Percentiles rank a stretch among this genome's conserved stretches.
Evolutionary conservation across 2,329 filamentous ascomycete genomes (phyloP).

Genomic region (Penicillium sp.): DNA sequence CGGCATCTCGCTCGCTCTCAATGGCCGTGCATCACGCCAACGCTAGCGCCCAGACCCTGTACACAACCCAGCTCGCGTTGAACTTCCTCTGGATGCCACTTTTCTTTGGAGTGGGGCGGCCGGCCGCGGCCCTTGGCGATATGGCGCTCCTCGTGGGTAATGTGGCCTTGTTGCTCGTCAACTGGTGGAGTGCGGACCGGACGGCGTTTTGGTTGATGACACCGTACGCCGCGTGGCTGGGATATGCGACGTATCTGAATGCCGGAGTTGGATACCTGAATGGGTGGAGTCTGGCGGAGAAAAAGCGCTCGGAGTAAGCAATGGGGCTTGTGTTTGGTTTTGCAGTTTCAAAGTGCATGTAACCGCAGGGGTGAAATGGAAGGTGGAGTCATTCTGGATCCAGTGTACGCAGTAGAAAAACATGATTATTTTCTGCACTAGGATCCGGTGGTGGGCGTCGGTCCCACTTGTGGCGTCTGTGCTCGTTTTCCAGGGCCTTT

Average conservation of each 20-base stretch:
- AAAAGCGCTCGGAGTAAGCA: slow-evolving; percentile 42
- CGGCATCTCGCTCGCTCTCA: slow-evolving; percentile 60
- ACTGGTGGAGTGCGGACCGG: slow-evolving; percentile 73
- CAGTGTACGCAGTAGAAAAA: not conserved
- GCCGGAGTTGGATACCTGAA: slow-evolving; percentile 68
- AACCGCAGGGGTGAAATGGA: not conserved
- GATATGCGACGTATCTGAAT: slow-evolving; percentile 84
- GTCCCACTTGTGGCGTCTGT: slow-evolving; percentile 2
- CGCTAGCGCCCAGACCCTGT: slow-evolving; percentile 72
- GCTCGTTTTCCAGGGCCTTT: not conserved
- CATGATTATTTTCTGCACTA: not conserved
- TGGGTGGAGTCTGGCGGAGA: slow-evolving; percentile 52
- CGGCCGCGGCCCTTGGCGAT: slow-evolving; percentile 72
- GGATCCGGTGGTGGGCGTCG: not conserved
- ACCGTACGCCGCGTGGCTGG: slow-evolving; percentile 83
- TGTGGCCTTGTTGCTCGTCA: slow-evolving; percentile 70
- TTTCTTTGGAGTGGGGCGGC: slow-evolving; percentile 77
- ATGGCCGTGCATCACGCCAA: slow-evolving; percentile 58
- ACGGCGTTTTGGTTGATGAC: slow-evolving; percentile 71
- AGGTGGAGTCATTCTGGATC: not conserved
- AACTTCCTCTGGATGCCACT: slow-evolving; percentile 91
- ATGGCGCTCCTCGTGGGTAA: slow-evolving; percentile 70
- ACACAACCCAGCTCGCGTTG: slow-evolving; percentile 79
- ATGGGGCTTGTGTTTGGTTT: not conserved
- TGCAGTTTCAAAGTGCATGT: not conserved